Base-by-base conservation (phyloP, 208 protist genomes). In the Wallacemonas sp. region DNA sequence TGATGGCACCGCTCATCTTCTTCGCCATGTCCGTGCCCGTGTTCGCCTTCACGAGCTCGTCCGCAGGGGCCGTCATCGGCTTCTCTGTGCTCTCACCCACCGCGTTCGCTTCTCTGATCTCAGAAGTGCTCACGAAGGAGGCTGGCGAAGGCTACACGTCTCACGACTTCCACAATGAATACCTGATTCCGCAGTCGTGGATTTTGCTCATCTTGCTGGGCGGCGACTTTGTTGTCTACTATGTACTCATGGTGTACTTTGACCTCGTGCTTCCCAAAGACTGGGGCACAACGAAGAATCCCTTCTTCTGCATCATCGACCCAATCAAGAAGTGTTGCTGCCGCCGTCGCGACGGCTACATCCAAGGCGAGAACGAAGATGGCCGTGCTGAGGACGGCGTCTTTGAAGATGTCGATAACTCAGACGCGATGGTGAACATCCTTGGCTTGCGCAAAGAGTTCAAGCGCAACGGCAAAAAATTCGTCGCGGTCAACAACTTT, bases 401-500 rank as follows among this genome's bases (percentile, higher is more conserved):
- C 12, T 73, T 69, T 26, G 69, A 75, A 33, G 62, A 69, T 15
- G 54, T 62, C n/a, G 68, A 72, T 46, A 39, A 71, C 46, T 42
- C 53, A 0, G 39, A 63, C 52, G 66, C 66, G 88, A 42, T 59
- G 19, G 39, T 81, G 0, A 36, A 37, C 34, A 60, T 76, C 3
- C 24, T 34, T 10, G 70, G 75, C 5, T 50, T 81, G 1, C 75
- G 75, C 36, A 68, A 68, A 52, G 62, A 68, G 41, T 81, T 73
- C 44, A 71, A 64, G 53, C 62, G 65, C 10, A 62, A 59, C 33
- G 39, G 60, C 19, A 67, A 61, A n/a, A 63, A 45, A 13, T 73
- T 83, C 57, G 29, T 72, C 1, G 83, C 73, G 10, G 77, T 90
- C 2, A 80, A 87, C 54, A 76, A 87, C 63, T 68, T 94, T 15